These are phyloP conservation scores for Septoria petroselini DNA, from an alignment of 2,329 filamentous ascomycete species.

Conservation along the genomic window DNA sequence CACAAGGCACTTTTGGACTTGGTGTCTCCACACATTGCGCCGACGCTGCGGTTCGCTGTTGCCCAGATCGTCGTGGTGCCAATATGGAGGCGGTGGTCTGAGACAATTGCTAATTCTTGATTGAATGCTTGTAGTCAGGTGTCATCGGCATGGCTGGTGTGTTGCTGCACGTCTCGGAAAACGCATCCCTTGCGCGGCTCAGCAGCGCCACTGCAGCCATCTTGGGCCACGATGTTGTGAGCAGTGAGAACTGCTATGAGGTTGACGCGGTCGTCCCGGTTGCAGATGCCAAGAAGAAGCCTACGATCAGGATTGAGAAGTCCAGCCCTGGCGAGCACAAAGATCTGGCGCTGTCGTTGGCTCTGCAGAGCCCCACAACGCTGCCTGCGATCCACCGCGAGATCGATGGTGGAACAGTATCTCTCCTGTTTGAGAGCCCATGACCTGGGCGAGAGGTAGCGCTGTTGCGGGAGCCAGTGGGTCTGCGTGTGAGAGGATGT, in stretches of 20 bases:
- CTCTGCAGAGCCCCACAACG: slow-evolving; percentile 16
- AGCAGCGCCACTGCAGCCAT: slow-evolving; percentile 23
- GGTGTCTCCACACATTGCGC: no score
- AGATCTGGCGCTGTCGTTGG: slow-evolving; percentile 20
- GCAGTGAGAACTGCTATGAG: slow-evolving; percentile 12
- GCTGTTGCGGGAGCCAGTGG: background rate
- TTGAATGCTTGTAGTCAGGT: no score
- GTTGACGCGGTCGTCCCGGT: slow-evolving; percentile 18
- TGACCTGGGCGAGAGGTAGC: no score
- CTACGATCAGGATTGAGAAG: slow-evolving; percentile 20
- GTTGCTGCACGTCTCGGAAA: slow-evolving; percentile 12
- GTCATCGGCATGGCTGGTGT: slow-evolving; percentile 53
- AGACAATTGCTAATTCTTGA: no score
- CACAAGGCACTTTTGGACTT: no score
- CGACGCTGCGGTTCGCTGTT: no score
- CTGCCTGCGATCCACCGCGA: slow-evolving; percentile 18
- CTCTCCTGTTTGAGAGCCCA: slow-evolving; percentile 21
- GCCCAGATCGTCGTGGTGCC: no score
- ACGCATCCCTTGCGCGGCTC: slow-evolving; percentile 16
- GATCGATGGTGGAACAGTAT: slow-evolving; percentile 21
- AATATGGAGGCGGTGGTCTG: no score
- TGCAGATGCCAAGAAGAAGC: slow-evolving; percentile 15
- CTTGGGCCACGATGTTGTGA: slow-evolving; percentile 17
- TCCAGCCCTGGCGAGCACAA: slow-evolving; percentile 8
- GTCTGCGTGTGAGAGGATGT: background rate